phyloP scores from a whole-genome alignment of 2,329 filamentous ascomycete species.

The Curvularia hawaiiensis region DNA sequence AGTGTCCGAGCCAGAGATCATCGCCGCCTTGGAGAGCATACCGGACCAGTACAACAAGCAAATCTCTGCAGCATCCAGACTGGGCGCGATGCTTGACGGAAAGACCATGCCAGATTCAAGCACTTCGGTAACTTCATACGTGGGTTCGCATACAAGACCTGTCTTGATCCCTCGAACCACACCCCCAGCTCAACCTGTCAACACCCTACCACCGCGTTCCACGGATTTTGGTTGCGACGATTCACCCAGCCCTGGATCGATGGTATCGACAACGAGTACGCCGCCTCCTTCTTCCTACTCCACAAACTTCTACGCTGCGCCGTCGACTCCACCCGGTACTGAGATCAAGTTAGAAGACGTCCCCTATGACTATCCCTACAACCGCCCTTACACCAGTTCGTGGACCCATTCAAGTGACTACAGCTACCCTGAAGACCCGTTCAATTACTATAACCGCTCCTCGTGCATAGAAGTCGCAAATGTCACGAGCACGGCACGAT shows the following conservation, averaged over 20 bases:
- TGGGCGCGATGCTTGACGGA: constrained; percentile 41
- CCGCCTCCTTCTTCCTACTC: constrained; percentile 33
- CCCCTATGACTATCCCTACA: constrained; percentile 31
- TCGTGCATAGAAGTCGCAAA: constrained; percentile 52
- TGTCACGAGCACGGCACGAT: constrained; percentile 53
- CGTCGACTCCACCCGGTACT: constrained; percentile 25
- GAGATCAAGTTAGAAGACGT: constrained; percentile 35
- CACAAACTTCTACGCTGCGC: constrained; percentile 28
- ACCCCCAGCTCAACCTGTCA: constrained; percentile 28
- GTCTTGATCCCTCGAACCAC: constrained; percentile 24
- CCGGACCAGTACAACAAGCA: constrained; percentile 36
- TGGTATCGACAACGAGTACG: constrained; percentile 40
- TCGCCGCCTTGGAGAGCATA: constrained; percentile 31
- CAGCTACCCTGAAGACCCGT: constrained; percentile 20
- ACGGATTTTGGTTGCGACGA: constrained; percentile 33
- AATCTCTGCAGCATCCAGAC: constrained; percentile 31
- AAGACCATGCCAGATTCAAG: constrained; percentile 30
- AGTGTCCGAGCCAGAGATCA: constrained; percentile 61
- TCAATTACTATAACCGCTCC: constrained; percentile 34
- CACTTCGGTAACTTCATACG: constrained; percentile 27
- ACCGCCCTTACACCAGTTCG: constrained; percentile 25
- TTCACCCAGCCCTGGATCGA: constrained; percentile 39
- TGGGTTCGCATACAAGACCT: constrained; percentile 20
- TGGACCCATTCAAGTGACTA: constrained; percentile 33
- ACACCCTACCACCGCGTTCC: constrained; percentile 29